These are phyloP conservation scores for Imleria badia DNA, from an alignment of 768 basidiomycete species.

Conservation along the genomic window DNA sequence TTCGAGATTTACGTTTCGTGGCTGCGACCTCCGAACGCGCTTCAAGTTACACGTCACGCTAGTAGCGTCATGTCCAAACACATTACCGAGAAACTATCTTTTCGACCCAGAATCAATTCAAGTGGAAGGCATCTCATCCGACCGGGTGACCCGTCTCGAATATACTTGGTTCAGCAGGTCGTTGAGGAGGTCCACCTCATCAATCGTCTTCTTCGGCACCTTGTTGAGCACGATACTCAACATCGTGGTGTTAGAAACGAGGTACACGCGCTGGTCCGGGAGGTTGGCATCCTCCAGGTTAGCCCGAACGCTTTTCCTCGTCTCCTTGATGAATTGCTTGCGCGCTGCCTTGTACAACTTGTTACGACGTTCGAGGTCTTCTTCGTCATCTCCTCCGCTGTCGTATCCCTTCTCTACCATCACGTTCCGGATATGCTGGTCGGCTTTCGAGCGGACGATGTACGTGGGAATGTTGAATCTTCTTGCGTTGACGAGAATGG, in stretches of 20 bases:
- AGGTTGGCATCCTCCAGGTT: slow-evolving; percentile 25
- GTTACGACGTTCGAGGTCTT: slow-evolving; percentile 10
- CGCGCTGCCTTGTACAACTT: slow-evolving; percentile 11
- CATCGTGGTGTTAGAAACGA: slow-evolving; percentile 24
- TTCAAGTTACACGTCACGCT: too few species aligned
- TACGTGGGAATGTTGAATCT: slow-evolving; percentile 21
- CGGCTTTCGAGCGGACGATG: slow-evolving; percentile 23
- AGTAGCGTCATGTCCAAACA: too few species aligned
- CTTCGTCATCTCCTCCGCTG: slow-evolving; percentile 16
- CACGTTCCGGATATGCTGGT: slow-evolving; percentile 22
- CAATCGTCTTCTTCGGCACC: slow-evolving; percentile 20
- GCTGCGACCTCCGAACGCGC: too few species aligned
- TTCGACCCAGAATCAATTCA: too few species aligned
- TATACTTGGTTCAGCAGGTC: slow-evolving; percentile 14
- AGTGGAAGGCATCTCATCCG: too few species aligned
- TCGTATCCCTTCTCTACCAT: slow-evolving; percentile 21
- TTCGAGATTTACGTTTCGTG: not conserved
- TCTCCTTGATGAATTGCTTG: slow-evolving; percentile 15
- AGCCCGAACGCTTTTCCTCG: slow-evolving; percentile 14
- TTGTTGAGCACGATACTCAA: slow-evolving; percentile 18
- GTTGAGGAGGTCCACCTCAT: slow-evolving; percentile 23
- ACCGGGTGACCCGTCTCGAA: not conserved
- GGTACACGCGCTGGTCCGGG: slow-evolving; percentile 27
- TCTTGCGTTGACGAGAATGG: slow-evolving; percentile 17
- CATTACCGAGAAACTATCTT: too few species aligned